These are phyloP conservation scores for Triticum monococcum DNA, from an alignment of 176 grass and related monocot genomes.

Conservation along the genomic window DNA sequence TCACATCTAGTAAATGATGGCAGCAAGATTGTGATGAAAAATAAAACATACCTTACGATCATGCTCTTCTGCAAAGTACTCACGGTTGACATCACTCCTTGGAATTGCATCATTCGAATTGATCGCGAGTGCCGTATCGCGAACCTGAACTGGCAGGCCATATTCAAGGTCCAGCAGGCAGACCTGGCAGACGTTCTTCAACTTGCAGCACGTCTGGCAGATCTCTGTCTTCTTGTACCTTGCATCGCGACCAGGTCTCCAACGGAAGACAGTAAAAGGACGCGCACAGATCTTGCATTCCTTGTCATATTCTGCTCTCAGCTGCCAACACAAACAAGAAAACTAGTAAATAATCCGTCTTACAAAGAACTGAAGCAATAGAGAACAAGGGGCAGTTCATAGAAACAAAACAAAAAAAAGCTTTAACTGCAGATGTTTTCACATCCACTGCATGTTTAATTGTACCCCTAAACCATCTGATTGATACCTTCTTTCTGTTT, in stretches of 20 bases:
- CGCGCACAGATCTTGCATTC: slow-evolving; percentile 96
- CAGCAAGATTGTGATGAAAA: slow-evolving; percentile 6
- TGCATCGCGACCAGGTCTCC: slow-evolving; percentile 91
- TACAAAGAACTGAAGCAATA: slow-evolving; percentile 4
- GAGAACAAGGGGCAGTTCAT: not conserved
- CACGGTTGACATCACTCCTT: slow-evolving; percentile 89
- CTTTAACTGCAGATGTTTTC: not conserved
- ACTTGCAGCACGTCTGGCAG: slow-evolving; percentile 96
- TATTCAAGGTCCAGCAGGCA: slow-evolving; percentile 98
- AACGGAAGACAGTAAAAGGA: slow-evolving; percentile 90
- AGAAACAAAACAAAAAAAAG: not conserved
- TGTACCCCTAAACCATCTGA: not conserved
- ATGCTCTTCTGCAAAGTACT: slow-evolving; percentile 98
- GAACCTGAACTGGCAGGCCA: slow-evolving; percentile 86
- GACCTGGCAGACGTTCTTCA: slow-evolving; percentile 98
- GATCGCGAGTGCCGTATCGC: slow-evolving; percentile 80
- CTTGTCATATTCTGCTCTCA: slow-evolving; percentile 88
- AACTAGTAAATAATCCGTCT: not conserved
- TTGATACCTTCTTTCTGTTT: not conserved
- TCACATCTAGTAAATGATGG: not conserved
- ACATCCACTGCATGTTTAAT: not conserved
- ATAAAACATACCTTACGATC: slow-evolving; percentile 75
- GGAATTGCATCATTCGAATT: slow-evolving; percentile 93
- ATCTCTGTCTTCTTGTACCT: slow-evolving; percentile 99
- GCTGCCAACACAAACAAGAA: slow-evolving; percentile 48